Conservation (phyloP, 768 basidiomycete genomes). For the Auricularia sp. region DNA sequence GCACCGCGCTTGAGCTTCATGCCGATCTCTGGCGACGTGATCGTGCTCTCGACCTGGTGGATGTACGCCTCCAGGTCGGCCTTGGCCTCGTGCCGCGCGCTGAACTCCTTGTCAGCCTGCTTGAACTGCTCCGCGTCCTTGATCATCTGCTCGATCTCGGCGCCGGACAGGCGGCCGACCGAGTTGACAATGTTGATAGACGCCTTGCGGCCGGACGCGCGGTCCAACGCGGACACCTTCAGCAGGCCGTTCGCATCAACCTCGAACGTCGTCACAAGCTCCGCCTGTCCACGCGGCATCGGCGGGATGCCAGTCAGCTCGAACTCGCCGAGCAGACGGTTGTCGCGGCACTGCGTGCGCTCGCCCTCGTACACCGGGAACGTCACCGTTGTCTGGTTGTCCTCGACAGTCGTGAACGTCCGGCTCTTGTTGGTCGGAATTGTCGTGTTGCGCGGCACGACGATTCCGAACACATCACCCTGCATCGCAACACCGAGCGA, state of each 20-base stretch:
- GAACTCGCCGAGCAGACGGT: slow-evolving; percentile 97
- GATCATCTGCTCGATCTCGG: slow-evolving; percentile 99
- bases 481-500: slow-evolving; percentile 98
- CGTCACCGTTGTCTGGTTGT: slow-evolving; percentile 99
- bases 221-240: slow-evolving; percentile 97
- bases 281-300: slow-evolving; percentile 98
- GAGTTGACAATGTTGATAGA: slow-evolving; percentile 99
- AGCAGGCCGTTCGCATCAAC: slow-evolving; percentile 98
- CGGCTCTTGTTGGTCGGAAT: slow-evolving; percentile 99
- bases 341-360: slow-evolving; percentile 98
- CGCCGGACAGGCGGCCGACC: slow-evolving; percentile 92
- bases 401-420: slow-evolving; percentile 99
- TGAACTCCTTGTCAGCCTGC: slow-evolving; percentile 95
- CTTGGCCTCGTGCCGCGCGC: slow-evolving; percentile 94
- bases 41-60: slow-evolving; percentile 92
- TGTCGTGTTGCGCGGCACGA: slow-evolving; percentile 98
- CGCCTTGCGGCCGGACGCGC: slow-evolving; percentile 97
- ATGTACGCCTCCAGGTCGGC: slow-evolving; percentile 97
- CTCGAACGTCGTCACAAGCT: slow-evolving; percentile 98
- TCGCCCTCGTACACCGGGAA: slow-evolving; percentile 99
- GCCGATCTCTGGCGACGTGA: slow-evolving; percentile 91
- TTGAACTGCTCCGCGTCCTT: slow-evolving; percentile 98
- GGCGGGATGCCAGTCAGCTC: slow-evolving; percentile 98
- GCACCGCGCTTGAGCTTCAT: slow-evolving; percentile 99
- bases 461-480: slow-evolving; percentile 98